These are phyloP conservation scores for Bertia moriformis DNA, from an alignment of 2,329 filamentous ascomycete species.

Conservation along the genomic window DNA sequence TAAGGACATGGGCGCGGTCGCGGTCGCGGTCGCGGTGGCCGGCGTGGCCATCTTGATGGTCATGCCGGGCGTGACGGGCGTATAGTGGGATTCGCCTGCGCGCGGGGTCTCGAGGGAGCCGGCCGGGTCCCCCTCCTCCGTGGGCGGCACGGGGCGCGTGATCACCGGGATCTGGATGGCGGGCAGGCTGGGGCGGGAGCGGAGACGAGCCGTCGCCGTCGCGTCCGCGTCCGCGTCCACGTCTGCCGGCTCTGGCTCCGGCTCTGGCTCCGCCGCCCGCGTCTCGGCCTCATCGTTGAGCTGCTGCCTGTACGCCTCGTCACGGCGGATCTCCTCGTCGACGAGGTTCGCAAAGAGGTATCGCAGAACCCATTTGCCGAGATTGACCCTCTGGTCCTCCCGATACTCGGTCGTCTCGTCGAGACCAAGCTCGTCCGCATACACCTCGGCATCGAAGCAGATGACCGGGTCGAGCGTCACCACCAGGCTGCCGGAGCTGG, in stretches of 20 bases:
- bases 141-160: no score
- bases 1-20: no score
- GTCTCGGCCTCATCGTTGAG: no score
- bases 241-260: no score
- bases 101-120: no score
- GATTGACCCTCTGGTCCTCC: not conserved
- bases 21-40: no score
- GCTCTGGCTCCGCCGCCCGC: no score
- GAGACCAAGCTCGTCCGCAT: not conserved
- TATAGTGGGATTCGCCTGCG: no score
- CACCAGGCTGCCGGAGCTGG: not conserved
- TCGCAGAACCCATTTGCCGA: not conserved
- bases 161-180: not conserved
- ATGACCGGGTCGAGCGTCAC: not conserved
- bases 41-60: no score
- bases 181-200: not conserved
- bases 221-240: no score
- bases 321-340: not conserved
- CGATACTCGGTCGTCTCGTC: not conserved
- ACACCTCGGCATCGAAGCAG: not conserved
- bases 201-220: not conserved
- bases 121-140: no score
- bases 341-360: not conserved
- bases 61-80: no score
- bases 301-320: not conserved